These are phyloP conservation scores for Fonsecaea erecta DNA, from an alignment of 2,329 filamentous ascomycete species.

Conservation along the genomic window DNA sequence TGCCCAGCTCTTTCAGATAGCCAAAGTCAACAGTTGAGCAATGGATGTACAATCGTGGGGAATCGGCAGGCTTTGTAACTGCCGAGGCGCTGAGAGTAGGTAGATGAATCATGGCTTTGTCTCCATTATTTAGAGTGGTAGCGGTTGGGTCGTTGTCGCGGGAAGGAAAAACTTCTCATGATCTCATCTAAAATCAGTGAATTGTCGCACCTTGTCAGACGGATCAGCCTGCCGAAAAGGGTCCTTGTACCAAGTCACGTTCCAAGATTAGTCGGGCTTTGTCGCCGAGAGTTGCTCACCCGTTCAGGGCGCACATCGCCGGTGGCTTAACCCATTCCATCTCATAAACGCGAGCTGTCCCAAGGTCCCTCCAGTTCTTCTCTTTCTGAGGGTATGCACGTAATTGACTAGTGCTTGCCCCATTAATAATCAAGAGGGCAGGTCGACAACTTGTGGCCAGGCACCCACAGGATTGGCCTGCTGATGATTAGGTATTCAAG, in stretches of 20 bases:
- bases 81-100: neutral
- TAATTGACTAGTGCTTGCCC: neutral
- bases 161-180: conserved; percentile 7
- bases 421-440: neutral
- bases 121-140: neutral
- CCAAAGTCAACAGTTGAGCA: neutral
- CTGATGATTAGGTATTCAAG: neutral
- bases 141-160: neutral
- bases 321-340: neutral
- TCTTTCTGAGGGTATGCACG: neutral
- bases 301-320: neutral
- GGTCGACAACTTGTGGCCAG: too few species aligned
- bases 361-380: neutral
- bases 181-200: conserved; percentile 12
- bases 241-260: neutral
- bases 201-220: neutral
- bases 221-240: conserved; percentile 11
- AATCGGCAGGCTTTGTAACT: neutral
- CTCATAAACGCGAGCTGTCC: neutral
- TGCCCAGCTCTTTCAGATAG: neutral
- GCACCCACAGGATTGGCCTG: neutral
- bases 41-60: neutral
- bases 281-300: neutral
- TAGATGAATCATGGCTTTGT: neutral
- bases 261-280: neutral